Conservation (phyloP, 129 eudicot species). For the Dittrichia graveolens region DNA sequence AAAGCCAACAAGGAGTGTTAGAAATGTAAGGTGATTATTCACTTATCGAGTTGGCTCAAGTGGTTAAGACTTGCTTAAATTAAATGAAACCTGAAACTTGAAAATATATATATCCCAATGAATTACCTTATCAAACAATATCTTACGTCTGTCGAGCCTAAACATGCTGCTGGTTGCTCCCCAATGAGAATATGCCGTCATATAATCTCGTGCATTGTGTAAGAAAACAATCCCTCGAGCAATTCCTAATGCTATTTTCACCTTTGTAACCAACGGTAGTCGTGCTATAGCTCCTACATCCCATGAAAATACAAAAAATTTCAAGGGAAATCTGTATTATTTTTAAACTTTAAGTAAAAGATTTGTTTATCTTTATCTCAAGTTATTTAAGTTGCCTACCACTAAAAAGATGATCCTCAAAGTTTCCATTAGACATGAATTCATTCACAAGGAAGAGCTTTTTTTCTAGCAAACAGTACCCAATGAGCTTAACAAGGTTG, state of each 20-base stretch:
- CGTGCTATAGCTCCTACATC: slow-evolving; percentile 18
- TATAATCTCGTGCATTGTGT: not conserved
- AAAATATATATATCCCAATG: not conserved
- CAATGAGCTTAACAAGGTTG: slow-evolving; percentile 30
- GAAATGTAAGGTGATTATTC: not conserved
- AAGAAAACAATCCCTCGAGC: slow-evolving; percentile 28
- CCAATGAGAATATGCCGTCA: not conserved
- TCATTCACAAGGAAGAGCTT: slow-evolving; percentile 34
- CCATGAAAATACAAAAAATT: not conserved
- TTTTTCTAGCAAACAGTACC: slow-evolving; percentile 22
- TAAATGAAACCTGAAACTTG: not conserved
- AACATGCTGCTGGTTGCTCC: not conserved
- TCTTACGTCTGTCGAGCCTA: slow-evolving; percentile 9
- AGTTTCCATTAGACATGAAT: slow-evolving; percentile 18
- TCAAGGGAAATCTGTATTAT: not conserved
- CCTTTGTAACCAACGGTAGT: slow-evolving; percentile 19
- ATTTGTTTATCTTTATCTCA: not conserved
- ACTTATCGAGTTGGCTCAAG: too few species aligned
- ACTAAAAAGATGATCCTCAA: not conserved
- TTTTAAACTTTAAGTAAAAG: not conserved
- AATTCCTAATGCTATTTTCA: slow-evolving; percentile 23
- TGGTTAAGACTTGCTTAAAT: not conserved
- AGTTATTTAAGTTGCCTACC: slow-evolving; percentile 11
- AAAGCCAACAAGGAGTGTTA: slow-evolving; percentile 5
- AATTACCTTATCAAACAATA: slow-evolving; percentile 14